Base-by-base conservation (phyloP, 2,329 filamentous ascomycete genomes). In the Chaetomium olivaceum region DNA sequence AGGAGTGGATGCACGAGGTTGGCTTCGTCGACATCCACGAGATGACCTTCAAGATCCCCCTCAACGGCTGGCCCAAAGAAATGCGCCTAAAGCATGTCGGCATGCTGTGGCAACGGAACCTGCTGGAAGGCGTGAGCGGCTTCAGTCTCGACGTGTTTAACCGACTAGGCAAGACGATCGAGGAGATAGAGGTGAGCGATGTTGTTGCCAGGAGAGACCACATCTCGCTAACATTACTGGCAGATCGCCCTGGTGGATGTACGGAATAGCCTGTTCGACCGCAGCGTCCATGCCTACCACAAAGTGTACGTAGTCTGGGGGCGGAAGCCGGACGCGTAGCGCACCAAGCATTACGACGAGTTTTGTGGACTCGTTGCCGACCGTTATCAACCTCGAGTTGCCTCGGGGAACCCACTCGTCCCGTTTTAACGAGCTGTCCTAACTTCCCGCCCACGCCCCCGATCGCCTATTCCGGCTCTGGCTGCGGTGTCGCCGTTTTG, bases 401-500 rank as follows among this genome's bases (percentile, higher is more conserved):
- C 36, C 36, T 12, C 16, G 14, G 36, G 36, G 14, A 19, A 43
- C 21, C 19, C 36, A 39, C 11, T 43, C 48, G 19, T 65, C 63
- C 61, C 66, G 62, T 43, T 43, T 76, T 79, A 19, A 82, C 73
- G 7, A 82, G 74, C 81, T 80, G 83, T 1, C 73, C 73, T 71
- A 90, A 71, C 71, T 84, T 66, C 80, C 25, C 80, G 72, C 0
- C 81, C 80, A 1, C 79, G 66, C 80, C 27, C 0, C 81, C 80
- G 1, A 91, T 74, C 33, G 90, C 69, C n/a, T 81, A 76, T 76
- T 76, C 73, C 69, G 90, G 78, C 14, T 78, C 78, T 56, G 83
- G 74, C 5, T 88, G 89, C 0, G 88, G 88, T 8, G 89, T 81
- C 1, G 89, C 87, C 0, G 86, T 89, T 79, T 91, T 87, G 57